These are phyloP conservation scores for Amphibolis antarctica DNA, from an alignment of 106 monocot genomes.

Conservation along the genomic window DNA sequence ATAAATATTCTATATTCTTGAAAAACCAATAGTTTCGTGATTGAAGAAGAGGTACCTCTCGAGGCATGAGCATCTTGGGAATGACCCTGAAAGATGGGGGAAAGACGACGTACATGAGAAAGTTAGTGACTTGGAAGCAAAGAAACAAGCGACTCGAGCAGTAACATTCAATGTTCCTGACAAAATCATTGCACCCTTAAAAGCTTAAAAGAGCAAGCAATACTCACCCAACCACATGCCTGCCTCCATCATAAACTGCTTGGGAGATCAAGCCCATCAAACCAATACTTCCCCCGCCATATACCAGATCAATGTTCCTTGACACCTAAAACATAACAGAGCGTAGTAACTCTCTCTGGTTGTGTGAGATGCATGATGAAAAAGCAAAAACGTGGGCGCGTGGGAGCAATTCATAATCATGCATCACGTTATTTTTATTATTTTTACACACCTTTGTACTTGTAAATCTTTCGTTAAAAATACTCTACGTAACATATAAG, in stretches of 20 bases:
- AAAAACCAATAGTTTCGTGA: background rate
- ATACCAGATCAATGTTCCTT: slow-evolving; percentile 19
- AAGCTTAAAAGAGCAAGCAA: background rate
- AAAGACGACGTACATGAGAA: slow-evolving; percentile 17
- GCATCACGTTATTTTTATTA: background rate
- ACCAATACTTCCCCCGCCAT: slow-evolving; percentile 16
- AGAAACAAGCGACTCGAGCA: background rate
- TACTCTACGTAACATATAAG: no score
- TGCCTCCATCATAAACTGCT: slow-evolving; percentile 16
- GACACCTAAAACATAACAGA: slow-evolving; percentile 7
- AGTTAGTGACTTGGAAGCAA: background rate
- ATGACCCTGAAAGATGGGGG: slow-evolving; percentile 60
- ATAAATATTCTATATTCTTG: background rate
- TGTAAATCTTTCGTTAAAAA: no score
- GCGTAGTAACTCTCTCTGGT: no score
- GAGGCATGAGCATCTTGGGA: slow-evolving; percentile 89
- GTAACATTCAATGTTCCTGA: background rate
- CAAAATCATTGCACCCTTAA: background rate
- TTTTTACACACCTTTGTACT: no score
- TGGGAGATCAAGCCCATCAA: slow-evolving; percentile 16
- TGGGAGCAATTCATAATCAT: background rate
- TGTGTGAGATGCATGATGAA: background rate
- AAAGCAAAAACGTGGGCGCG: background rate
- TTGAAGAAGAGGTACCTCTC: slow-evolving; percentile 47
- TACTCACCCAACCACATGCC: slow-evolving; percentile 15